These are phyloP conservation scores for Gastrolobium villosum DNA, from an alignment of 306 rosid genomes.

Conservation along the genomic window DNA sequence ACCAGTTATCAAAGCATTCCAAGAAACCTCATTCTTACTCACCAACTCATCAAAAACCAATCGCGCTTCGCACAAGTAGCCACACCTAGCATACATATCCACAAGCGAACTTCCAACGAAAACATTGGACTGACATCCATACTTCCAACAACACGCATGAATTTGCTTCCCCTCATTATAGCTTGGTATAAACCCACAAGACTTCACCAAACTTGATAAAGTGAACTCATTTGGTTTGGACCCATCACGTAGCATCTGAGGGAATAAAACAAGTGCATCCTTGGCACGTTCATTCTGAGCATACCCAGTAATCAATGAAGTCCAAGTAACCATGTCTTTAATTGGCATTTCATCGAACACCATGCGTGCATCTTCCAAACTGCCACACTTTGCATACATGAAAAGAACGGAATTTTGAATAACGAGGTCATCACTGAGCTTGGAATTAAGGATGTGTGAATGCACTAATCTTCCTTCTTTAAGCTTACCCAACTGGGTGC, in stretches of 20 bases:
- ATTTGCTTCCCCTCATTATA: constrained; percentile 54
- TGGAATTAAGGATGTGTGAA: constrained; percentile 50
- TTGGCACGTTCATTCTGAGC: constrained; percentile 52
- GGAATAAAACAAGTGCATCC: constrained; percentile 54
- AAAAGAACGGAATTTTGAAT: constrained; percentile 52
- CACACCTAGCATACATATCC: constrained; percentile 67
- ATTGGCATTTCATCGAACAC: constrained; percentile 55
- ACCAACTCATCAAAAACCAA: constrained; percentile 52
- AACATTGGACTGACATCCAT: constrained; percentile 51
- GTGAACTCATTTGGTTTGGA: constrained; percentile 55
- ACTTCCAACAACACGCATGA: constrained; percentile 57
- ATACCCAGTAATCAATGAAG: constrained; percentile 64
- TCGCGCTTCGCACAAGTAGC: constrained; percentile 52
- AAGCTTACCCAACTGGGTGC: constrained; percentile 57
- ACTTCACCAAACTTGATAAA: constrained; percentile 55
- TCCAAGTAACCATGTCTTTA: constrained; percentile 59
- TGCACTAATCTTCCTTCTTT: constrained; percentile 56
- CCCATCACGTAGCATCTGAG: constrained; percentile 46
- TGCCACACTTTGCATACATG: constrained; percentile 55
- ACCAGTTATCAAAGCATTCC: constrained; percentile 63
- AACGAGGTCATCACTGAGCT: constrained; percentile 42
- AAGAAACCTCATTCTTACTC: constrained; percentile 60
- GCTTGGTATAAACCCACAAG: constrained; percentile 48
- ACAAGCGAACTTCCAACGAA: constrained; percentile 66
- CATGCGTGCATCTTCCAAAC: constrained; percentile 47